Base-by-base conservation (phyloP, 495 filamentous ascomycete species). In the Melanomma pulvis-pyrius region DNA sequence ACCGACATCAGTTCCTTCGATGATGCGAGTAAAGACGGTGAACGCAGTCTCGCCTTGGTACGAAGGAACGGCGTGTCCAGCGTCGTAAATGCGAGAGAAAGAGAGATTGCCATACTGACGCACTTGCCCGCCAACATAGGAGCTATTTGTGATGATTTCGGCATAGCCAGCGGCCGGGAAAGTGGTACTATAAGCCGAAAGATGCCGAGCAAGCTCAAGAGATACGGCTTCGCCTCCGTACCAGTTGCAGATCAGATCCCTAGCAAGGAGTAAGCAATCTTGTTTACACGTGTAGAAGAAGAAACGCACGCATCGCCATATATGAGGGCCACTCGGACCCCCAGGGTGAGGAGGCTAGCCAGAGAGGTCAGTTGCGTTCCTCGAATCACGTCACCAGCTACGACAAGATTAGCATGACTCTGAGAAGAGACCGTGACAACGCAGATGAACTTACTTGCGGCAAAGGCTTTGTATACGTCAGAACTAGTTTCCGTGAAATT, bases 81-180 rank as follows among this genome's bases (percentile, higher is more conserved):
- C 59, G 30, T 76, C 70, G 63, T 79, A 79, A 26, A 79, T 73
- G 19, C 77, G 74, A 26, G 71, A 69, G 66, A 79, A 79, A 52
- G 73, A 75, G 9, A 79, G 71, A 53, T 78, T 79, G 34, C 76
- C 76, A 65, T 71, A 78, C 51, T 79, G 76, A 19, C 76, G 71
- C 9, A 78, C 76, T 28, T 60, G 69, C 29, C 77, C 77, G 29
- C 75, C 75, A 55, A 77, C 64, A 62, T 76, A 77, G 34, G 67
- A 63, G 73, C 65, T 72, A 59, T 77, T 81, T 28, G 82, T 78
- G 77, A 82, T 68, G 82, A 86, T 77, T 78, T 80, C 71, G 83
- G 86, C 49, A 73, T 80, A 78, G 48, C 76, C 76, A 17, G 76
- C 74, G 24, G 65, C 68, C 34, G 81, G 76, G 69, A 87, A 87